Base-by-base conservation (phyloP, 208 protist genomes). In the Blastocrithidia nonstop region DNA sequence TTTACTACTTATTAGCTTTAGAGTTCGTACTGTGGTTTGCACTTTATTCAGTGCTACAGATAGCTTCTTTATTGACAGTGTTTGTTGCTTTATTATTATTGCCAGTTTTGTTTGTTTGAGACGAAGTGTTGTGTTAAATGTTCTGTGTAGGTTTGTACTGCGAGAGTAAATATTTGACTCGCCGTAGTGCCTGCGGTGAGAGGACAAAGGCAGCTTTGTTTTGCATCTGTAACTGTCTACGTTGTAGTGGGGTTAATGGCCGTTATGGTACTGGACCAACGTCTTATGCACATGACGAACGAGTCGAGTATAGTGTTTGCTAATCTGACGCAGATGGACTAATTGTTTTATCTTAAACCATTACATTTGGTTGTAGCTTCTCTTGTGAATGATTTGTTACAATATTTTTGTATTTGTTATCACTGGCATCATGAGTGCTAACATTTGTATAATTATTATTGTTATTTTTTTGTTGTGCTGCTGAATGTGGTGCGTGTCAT, bases 171-270 rank as follows among this genome's bases (percentile, higher is more conserved):
- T 71, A 82, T 58, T 79, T 78, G 13, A 93, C 66, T 4, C 83
- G 83, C 7, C 74, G 74, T 32, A 88, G 55, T 1, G 78, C 83
- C 42, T 84, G 71, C 17, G 83, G 78, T 2, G 83, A 80, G 22
- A 93, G 71, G 6, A 62, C 55, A 50, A 93, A 93, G 46, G 71
- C 70, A 0, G 83, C 71, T 61, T 93, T 93, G 50, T 75, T 74
- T 37, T 57, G 62, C 41, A 85, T 72, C 28, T 78, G 55, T 27
- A 93, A 54, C 58, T 88, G 78, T 0, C 83, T 61, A 26, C 69
- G 67, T 60, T 93, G 83, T 38, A 93, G 76, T 6, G 78, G 67
- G 0, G 83, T 71, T 29, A 93, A 66, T 1, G 38, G 25, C 4
- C 79, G 69, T 44, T 62, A 60, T 13, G 74, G 61, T 13, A 87